Evolutionary conservation across 495 filamentous ascomycete species (phyloP).

Genomic region (Parachaetomium inaequale): DNA sequence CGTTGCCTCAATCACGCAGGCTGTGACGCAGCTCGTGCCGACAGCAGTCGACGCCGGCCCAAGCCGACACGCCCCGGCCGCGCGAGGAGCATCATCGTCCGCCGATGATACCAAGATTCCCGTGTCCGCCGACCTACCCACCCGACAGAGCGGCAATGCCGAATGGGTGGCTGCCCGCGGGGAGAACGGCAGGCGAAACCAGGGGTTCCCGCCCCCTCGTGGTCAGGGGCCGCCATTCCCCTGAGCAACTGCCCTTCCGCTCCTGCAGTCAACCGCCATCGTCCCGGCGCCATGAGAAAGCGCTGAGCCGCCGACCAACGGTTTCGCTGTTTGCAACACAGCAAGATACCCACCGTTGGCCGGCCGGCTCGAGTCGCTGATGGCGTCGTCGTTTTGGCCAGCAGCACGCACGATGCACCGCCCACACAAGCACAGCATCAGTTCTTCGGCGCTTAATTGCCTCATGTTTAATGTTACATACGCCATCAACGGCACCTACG

Average conservation of each 20-base stretch:
- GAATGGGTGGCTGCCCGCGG: slow-evolving; percentile 63
- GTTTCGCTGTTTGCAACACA: slow-evolving; percentile 14
- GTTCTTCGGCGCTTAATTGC: slow-evolving; percentile 8
- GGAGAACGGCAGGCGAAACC: slow-evolving; percentile 47
- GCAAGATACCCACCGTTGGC: slow-evolving; percentile 23
- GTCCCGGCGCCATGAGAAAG: neutral
- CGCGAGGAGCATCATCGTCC: slow-evolving; percentile 19
- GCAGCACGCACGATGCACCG: neutral
- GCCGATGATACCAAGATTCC: slow-evolving; percentile 50
- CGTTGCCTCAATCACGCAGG: slow-evolving; percentile 64
- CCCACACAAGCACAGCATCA: neutral
- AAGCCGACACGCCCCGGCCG: slow-evolving; percentile 21
- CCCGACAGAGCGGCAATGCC: slow-evolving; percentile 57
- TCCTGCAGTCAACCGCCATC: neutral
- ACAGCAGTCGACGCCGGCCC: slow-evolving; percentile 20
- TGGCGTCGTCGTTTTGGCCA: neutral
- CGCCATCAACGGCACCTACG: neutral
- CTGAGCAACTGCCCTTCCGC: slow-evolving; percentile 7
- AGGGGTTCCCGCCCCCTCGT: slow-evolving; percentile 36
- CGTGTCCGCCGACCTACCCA: slow-evolving; percentile 45
- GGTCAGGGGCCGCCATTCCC: slow-evolving; percentile 32
- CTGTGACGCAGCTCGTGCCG: slow-evolving; percentile 47
- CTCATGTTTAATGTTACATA: slow-evolving; percentile 18
- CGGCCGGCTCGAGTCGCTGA: neutral
- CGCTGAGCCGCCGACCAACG: slow-evolving; percentile 4